Conservation (phyloP, 108 stramenopile species). For the Hondaea fermentalgiana region DNA sequence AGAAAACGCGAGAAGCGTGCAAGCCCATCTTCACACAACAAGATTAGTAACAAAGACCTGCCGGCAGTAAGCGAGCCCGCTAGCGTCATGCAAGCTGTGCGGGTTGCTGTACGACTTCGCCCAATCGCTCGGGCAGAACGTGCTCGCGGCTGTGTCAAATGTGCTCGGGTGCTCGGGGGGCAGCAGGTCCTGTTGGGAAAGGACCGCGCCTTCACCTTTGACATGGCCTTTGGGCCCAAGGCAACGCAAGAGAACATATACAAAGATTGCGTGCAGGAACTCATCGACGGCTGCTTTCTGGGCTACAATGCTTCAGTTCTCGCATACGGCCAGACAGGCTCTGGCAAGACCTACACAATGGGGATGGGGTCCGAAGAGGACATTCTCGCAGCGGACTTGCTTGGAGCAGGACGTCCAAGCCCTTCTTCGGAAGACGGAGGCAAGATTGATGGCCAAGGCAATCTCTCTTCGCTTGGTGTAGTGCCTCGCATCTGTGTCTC, state of each 20-base stretch:
- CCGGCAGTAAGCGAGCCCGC: too few species aligned
- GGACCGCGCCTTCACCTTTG: conserved; percentile 13
- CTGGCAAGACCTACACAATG: conserved; percentile 42
- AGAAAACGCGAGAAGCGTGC: too few species aligned
- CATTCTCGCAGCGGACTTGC: neutral
- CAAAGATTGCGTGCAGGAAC: neutral
- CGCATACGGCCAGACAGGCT: conserved; percentile 43
- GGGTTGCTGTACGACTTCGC: neutral
- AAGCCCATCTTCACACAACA: too few species aligned
- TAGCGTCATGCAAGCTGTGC: neutral
- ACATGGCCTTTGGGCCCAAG: neutral
- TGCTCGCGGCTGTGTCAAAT: neutral
- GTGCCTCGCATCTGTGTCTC: conserved; percentile 52
- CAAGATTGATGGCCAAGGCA: too few species aligned
- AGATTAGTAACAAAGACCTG: too few species aligned
- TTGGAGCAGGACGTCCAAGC: neutral
- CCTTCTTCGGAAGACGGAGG: too few species aligned
- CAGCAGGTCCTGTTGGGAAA: neutral
- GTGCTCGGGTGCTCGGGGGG: neutral
- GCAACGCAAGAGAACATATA: neutral
- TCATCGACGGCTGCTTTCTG: conserved; percentile 21
- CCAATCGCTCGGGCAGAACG: neutral
- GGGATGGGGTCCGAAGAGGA: neutral
- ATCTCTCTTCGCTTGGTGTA: conserved; percentile 31
- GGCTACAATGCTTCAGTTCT: conserved; percentile 39